phyloP scores from a whole-genome alignment of 192 early-diverging fungal genomes.

The Jimgerdemannia lactiflua region DNA sequence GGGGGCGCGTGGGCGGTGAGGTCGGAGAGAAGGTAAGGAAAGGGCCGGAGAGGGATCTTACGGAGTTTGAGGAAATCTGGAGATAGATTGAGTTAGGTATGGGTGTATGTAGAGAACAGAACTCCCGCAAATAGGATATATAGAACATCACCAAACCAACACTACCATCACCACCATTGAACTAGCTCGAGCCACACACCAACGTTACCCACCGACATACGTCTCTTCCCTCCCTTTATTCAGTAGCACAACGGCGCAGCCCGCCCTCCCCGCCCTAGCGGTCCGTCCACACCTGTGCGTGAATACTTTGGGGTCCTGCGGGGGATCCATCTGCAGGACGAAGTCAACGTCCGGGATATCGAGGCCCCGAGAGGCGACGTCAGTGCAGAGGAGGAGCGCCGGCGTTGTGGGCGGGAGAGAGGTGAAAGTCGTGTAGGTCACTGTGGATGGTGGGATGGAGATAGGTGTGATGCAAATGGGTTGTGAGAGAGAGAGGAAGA shows the following conservation, averaged over 20 bases:
- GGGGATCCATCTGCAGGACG: conserved; percentile 94
- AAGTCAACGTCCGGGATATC: conserved; percentile 96
- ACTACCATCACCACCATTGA: not conserved
- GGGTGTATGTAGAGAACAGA: too few relatives aligned
- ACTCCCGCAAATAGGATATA: too few relatives aligned
- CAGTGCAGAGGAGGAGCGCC: conserved; percentile 89
- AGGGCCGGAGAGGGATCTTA: conserved; percentile 75
- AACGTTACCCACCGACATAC: conserved; percentile 56
- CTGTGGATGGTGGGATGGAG: conserved; percentile 44
- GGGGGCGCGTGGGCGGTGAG: conserved; percentile 1
- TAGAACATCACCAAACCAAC: not conserved
- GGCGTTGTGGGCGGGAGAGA: conserved; percentile 57
- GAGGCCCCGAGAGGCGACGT: conserved; percentile 93
- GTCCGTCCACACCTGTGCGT: conserved; percentile 95
- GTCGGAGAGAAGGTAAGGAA: conserved; percentile 45
- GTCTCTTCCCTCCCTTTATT: conserved; percentile 81
- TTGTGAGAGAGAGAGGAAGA: conserved; percentile 12
- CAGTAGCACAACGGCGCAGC: conserved; percentile 85
- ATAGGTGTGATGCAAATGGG: conserved; percentile 9
- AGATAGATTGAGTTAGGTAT: not conserved
- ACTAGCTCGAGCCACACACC: not conserved
- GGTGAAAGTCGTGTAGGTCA: conserved; percentile 61
- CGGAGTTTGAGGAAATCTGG: conserved; percentile 78
- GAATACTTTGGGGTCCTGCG: conserved; percentile 95
- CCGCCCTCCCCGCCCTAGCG: conserved; percentile 81